A percentile compares a stretch with the other conserved stretches of the same genome.
Conservation (phyloP, 371 early-diverging fungal genomes). For the Circinella minor region DNA sequence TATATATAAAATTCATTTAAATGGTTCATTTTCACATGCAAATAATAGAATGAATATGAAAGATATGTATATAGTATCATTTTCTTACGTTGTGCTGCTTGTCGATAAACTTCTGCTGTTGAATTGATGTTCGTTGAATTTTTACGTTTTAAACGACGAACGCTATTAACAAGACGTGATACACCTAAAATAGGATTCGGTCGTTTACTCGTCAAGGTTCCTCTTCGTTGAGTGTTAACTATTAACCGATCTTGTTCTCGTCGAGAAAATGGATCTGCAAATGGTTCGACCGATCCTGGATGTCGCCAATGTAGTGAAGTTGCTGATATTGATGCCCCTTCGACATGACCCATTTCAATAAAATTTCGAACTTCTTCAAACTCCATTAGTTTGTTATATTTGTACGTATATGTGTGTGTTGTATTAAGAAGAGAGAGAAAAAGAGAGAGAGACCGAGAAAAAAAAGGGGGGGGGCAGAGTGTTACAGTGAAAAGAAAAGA, state of each 20-base stretch:
- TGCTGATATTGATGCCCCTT: not conserved
- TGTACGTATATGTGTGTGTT: too few species aligned
- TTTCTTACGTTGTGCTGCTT: not conserved
- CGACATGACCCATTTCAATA: conserved; percentile 13
- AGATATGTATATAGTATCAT: not conserved
- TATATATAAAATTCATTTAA: too few species aligned
- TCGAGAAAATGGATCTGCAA: not conserved
- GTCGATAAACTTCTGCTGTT: not conserved
- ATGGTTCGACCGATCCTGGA: conserved; percentile 1
- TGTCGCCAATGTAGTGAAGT: conserved; percentile 9
- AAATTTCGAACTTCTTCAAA: conserved; percentile 18
- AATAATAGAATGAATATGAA: not conserved
- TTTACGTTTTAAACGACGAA: conserved; percentile 12
- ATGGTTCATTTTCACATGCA: not conserved
- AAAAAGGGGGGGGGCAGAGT: too few species aligned
- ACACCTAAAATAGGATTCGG: conserved; percentile 14
- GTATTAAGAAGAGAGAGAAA: too few species aligned
- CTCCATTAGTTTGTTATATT: not conserved
- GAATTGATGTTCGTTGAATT: not conserved
- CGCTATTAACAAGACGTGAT: conserved; percentile 14
- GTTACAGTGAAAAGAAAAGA: too few species aligned
- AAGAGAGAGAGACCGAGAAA: too few species aligned
- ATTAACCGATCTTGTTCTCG: not conserved
- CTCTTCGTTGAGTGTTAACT: not conserved
- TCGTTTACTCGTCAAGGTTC: conserved; percentile 5